Evolutionary conservation across 257 asterid genomes (phyloP).

Genomic region (Solanum gandarillasii): DNA sequence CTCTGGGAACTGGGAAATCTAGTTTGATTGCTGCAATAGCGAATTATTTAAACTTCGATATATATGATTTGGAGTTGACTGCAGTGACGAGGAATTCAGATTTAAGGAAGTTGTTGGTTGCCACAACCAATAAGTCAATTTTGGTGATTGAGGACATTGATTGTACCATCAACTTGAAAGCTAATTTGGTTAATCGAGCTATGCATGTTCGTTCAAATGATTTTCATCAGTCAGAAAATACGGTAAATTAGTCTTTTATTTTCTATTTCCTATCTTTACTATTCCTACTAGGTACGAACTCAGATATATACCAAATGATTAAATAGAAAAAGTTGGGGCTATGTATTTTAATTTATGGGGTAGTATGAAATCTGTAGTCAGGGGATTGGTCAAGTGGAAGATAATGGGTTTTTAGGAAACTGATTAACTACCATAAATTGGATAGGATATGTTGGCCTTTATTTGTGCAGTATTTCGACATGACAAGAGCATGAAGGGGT

Average conservation of each 20-base stretch:
- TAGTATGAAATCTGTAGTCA: not conserved
- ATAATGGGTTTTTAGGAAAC: not conserved
- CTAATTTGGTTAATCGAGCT: not conserved
- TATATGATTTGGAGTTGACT: constrained; percentile 5
- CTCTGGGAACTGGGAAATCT: too few species aligned
- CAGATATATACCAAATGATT: not conserved
- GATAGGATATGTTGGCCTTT: not conserved
- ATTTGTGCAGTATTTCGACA: not conserved
- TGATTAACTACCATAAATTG: not conserved
- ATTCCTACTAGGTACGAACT: not conserved
- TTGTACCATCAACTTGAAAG: constrained; percentile 8
- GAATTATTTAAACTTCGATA: too few species aligned
- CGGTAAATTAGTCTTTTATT: not conserved
- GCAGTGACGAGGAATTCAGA: not conserved
- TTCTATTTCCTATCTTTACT: not conserved
- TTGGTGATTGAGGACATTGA: constrained; percentile 18
- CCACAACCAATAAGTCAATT: constrained; percentile 7
- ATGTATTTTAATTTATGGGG: not conserved
- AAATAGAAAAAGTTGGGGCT: not conserved
- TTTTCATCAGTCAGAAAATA: not conserved
- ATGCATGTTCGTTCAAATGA: not conserved
- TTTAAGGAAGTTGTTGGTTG: not conserved
- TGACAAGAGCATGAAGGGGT: not conserved
- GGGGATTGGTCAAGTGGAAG: not conserved
- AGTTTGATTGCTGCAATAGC: too few species aligned